These are phyloP conservation scores for Blastobotrys proliferans DNA, from an alignment of 1,139 yeast species.

Conservation along the genomic window DNA sequence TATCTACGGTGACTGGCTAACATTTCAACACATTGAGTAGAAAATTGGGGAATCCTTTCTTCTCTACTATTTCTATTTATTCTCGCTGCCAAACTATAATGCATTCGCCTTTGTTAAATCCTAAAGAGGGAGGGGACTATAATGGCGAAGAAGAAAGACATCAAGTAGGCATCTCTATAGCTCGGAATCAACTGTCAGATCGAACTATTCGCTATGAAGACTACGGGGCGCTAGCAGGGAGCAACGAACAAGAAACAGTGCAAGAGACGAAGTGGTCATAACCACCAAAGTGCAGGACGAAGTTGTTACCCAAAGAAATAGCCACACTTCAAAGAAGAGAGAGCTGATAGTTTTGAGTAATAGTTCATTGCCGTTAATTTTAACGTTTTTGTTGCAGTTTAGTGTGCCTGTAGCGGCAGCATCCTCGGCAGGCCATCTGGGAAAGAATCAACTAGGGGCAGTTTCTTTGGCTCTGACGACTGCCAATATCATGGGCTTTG, in stretches of 20 bases:
- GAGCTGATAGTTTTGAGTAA: constrained; percentile 37
- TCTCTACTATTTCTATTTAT: too few species aligned
- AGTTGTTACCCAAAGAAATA: constrained; percentile 39
- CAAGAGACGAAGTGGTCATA: constrained; percentile 25
- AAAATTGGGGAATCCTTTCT: too few species aligned
- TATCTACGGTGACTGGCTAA: too few species aligned
- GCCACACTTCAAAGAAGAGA: constrained; percentile 42
- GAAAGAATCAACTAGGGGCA: constrained; percentile 65
- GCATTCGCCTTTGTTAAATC: neutral
- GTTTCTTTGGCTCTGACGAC: constrained; percentile 86
- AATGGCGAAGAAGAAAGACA: neutral
- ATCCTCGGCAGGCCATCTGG: constrained; percentile 78
- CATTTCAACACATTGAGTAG: too few species aligned
- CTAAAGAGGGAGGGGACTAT: neutral
- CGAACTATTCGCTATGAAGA: constrained; percentile 18
- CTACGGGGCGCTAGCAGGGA: constrained; percentile 9
- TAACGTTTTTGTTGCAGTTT: constrained; percentile 76
- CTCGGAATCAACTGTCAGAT: constrained; percentile 25
- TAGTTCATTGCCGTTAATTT: constrained; percentile 42
- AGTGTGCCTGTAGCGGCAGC: constrained; percentile 78
- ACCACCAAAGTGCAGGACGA: constrained; percentile 32
- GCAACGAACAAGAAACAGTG: constrained; percentile 12
- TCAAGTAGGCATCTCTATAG: constrained; percentile 18
- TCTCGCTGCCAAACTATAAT: too few species aligned
- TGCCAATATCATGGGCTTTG: constrained; percentile 69